Percentiles rank a stretch among this genome's conserved stretches.
Evolutionary conservation across 352 stramenopile genomes (phyloP).

Genomic region (Pythium sukuiense): DNA sequence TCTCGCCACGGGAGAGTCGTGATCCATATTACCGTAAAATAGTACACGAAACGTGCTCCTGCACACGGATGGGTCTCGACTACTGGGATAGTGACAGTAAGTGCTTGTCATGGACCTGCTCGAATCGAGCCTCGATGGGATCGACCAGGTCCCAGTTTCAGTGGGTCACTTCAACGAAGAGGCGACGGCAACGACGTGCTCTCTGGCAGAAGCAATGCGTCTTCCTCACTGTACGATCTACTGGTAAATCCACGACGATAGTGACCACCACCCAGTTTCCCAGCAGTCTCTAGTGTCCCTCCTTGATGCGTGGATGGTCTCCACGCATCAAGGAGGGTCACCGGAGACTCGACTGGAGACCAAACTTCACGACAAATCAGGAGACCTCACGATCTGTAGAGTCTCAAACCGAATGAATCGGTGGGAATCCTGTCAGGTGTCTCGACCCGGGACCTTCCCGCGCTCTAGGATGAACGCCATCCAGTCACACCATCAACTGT

Average conservation of each 20-base stretch:
- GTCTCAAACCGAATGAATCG: not conserved
- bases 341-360: no score
- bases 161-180: not conserved
- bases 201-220: not conserved
- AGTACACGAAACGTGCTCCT: no score
- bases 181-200: not conserved
- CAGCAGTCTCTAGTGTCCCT: not conserved
- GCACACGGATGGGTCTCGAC: no score
- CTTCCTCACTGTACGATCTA: no score
- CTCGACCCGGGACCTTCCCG: not conserved
- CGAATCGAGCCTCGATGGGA: no score
- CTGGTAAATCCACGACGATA: no score
- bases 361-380: not conserved
- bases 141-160: conserved; percentile 1
- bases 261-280: not conserved
- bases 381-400: no score
- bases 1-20: no score
- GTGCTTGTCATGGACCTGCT: not conserved
- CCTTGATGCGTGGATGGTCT: not conserved
- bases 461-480: not conserved
- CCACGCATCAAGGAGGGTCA: no score
- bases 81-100: no score
- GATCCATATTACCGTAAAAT: not conserved
- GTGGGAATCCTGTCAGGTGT: not conserved
- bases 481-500: not conserved